A percentile compares a stretch with the other conserved stretches of the same genome.
phyloP scores from a whole-genome alignment of 129 eudicot genomes.

The Centaurea solstitialis region DNA sequence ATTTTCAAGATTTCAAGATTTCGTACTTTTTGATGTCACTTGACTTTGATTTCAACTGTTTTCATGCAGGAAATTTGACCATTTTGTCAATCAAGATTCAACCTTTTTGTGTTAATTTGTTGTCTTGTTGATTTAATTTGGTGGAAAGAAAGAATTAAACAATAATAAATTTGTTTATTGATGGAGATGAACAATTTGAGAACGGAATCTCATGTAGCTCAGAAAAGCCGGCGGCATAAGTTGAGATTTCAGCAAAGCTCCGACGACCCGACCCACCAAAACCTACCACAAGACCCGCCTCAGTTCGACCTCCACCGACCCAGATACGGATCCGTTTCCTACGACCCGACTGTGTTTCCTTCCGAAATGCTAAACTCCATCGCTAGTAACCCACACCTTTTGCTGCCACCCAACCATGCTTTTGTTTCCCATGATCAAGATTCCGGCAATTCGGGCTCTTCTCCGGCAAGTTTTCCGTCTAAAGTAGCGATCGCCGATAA shows the following conservation, averaged over 20 bases:
- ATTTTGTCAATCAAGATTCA: slow-evolving; percentile 4
- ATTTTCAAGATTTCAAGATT: slow-evolving; percentile 3
- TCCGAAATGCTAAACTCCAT: slow-evolving; percentile 48
- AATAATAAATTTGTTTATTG: not conserved
- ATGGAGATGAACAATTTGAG: slow-evolving; percentile 71
- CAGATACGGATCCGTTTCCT: slow-evolving; percentile 38
- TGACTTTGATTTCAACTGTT: not conserved
- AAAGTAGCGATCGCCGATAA: slow-evolving; percentile 38
- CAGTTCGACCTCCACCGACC: slow-evolving; percentile 32
- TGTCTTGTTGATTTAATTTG: not conserved
- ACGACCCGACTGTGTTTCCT: slow-evolving; percentile 46
- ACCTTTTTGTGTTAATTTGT: not conserved
- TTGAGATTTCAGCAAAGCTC: slow-evolving; percentile 53
- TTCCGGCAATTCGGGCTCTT: slow-evolving; percentile 28
- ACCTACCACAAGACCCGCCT: slow-evolving; percentile 27
- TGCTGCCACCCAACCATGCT: slow-evolving; percentile 40
- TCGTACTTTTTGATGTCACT: not conserved
- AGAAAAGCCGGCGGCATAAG: slow-evolving; percentile 81
- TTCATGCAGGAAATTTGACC: slow-evolving; percentile 32
- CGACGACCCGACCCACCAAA: slow-evolving; percentile 38
- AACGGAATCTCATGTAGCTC: slow-evolving; percentile 69
- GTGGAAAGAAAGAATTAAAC: not conserved
- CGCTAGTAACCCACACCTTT: slow-evolving; percentile 40
- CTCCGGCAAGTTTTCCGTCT: slow-evolving; percentile 31
- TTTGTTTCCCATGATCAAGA: slow-evolving; percentile 34